phyloP scores from a whole-genome alignment of 495 filamentous ascomycete genomes.

The Pyronema omphalodes region DNA sequence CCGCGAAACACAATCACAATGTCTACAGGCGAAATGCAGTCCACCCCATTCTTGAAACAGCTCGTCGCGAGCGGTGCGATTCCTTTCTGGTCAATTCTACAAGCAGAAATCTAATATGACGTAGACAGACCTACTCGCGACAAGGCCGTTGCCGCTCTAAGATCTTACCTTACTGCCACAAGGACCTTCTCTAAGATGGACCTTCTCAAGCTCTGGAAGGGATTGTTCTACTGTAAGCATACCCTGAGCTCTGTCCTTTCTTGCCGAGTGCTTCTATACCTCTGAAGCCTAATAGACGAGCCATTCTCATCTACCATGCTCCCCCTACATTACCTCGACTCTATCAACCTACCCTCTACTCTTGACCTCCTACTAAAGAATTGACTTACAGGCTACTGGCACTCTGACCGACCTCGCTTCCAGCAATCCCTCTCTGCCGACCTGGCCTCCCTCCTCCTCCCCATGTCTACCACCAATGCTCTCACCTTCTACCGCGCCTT shows the following conservation, averaged over 20 bases:
- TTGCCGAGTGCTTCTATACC: too few species aligned
- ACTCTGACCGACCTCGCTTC: constrained; percentile 70
- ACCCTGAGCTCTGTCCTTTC: background rate
- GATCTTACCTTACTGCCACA: constrained; percentile 52
- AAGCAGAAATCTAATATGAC: constrained; percentile 20
- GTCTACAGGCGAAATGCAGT: constrained; percentile 4
- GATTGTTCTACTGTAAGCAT: constrained; percentile 68
- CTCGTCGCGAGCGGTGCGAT: constrained; percentile 53
- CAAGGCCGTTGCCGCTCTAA: constrained; percentile 59
- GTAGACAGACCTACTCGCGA: constrained; percentile 50
- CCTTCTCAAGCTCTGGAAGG: constrained; percentile 85
- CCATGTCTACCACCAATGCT: constrained; percentile 42
- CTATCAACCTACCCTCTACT: background rate
- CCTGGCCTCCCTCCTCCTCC: constrained; percentile 52
- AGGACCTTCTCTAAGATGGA: constrained; percentile 54
- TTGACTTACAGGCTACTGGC: constrained; percentile 48
- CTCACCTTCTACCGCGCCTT: constrained; percentile 57
- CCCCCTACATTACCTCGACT: background rate
- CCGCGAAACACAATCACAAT: background rate
- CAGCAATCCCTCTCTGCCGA: constrained; percentile 70
- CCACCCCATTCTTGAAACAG: constrained; percentile 50
- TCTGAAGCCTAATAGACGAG: too few species aligned
- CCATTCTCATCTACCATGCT: background rate
- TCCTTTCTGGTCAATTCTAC: too few species aligned
- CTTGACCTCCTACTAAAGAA: constrained; percentile 3